phyloP scores from a whole-genome alignment of 148 eudicot species.

The Rhododendron kiyosumense region DNA sequence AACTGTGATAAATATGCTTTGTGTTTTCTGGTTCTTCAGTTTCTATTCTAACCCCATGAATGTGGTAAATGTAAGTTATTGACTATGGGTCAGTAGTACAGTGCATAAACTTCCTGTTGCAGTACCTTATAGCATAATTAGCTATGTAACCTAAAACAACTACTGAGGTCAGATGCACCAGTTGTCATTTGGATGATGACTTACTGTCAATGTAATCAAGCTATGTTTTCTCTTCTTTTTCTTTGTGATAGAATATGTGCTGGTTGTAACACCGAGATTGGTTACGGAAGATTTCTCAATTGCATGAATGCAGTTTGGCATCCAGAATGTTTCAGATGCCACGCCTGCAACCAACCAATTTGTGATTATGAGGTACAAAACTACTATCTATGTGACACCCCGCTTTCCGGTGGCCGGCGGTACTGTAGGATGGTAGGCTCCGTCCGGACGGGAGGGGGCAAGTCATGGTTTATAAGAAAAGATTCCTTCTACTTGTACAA shows the following conservation, averaged over 20 bases:
- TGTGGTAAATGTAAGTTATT: background rate
- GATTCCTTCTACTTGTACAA: too few relatives aligned
- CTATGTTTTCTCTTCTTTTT: background rate
- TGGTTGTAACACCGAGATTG: constrained; percentile 70
- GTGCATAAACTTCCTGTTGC: constrained; percentile 1
- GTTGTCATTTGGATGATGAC: background rate
- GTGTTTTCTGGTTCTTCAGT: background rate
- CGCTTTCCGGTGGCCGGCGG: too few relatives aligned
- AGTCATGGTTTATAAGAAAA: too few relatives aligned
- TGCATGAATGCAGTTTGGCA: constrained; percentile 90
- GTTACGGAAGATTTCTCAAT: constrained; percentile 67
- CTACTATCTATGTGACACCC: constrained; percentile 2
- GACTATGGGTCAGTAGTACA: background rate
- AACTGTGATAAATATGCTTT: background rate
- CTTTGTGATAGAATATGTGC: constrained; percentile 57
- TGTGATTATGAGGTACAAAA: constrained; percentile 61
- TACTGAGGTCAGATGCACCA: background rate
- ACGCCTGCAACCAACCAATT: constrained; percentile 63
- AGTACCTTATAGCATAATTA: background rate
- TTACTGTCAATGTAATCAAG: background rate
- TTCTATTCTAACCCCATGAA: background rate
- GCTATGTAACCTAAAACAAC: background rate
- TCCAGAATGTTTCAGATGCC: constrained; percentile 84
- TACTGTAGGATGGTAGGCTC: too few relatives aligned
- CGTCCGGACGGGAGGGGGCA: too few relatives aligned